Conservation (phyloP, 164 flowering plant species). For the Vitis rotundifolia region DNA sequence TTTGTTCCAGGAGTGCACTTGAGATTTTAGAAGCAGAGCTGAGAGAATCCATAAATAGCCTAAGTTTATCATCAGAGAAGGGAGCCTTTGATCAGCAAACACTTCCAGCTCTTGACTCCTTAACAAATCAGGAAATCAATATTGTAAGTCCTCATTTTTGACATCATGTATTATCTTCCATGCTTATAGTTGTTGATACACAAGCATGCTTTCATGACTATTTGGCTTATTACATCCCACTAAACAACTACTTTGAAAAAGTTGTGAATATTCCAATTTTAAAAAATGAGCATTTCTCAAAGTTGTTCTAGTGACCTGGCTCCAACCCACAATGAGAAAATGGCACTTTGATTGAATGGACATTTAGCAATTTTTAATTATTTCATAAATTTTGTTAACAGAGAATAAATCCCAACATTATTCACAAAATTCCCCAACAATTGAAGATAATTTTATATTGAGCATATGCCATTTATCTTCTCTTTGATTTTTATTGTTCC, state of each 20-base stretch:
- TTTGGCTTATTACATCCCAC: no score
- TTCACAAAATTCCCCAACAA: no score
- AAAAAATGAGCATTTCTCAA: no score
- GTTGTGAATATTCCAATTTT: no score
- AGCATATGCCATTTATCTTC: neutral
- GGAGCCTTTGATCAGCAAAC: constrained; percentile 22
- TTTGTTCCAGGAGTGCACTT: constrained; percentile 70
- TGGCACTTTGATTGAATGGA: neutral
- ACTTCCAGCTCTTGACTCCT: constrained; percentile 22
- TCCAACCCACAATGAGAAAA: no score
- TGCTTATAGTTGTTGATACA: neutral
- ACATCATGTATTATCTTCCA: neutral
- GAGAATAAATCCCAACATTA: no score
- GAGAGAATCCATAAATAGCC: constrained; percentile 27
- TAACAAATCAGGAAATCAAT: constrained; percentile 28
- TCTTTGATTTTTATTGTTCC: neutral
- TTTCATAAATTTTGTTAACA: no score
- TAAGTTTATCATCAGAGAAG: constrained; percentile 22
- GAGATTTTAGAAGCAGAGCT: constrained; percentile 75
- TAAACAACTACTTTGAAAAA: no score
- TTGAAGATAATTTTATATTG: no score
- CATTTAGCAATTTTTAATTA: no score
- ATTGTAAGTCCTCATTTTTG: constrained; percentile 38
- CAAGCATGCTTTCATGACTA: no score
- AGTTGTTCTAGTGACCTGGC: no score